phyloP scores from a whole-genome alignment of 2,329 filamentous ascomycete genomes.

The Stemphylium vesicarium region DNA sequence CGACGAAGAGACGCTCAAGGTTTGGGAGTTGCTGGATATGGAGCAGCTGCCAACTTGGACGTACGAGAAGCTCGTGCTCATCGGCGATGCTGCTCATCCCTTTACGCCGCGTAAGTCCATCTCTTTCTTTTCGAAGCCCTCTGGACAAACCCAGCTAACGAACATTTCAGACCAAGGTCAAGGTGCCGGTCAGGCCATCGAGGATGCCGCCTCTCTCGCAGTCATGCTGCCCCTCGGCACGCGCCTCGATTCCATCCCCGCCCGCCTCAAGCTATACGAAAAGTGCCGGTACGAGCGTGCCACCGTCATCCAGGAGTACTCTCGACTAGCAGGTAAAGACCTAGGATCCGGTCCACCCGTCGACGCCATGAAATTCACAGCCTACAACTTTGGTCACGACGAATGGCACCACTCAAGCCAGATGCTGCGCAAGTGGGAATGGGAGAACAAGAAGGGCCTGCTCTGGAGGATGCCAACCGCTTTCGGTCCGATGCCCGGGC shows the following conservation, averaged over 20 bases:
- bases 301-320: constrained; percentile 63
- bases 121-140: neutral
- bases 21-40: constrained; percentile 61
- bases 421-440: constrained; percentile 58
- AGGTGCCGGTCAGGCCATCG: constrained; percentile 69
- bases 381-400: constrained; percentile 65
- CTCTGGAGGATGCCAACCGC: constrained; percentile 53
- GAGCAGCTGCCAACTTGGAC: constrained; percentile 63
- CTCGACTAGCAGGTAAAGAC: constrained; percentile 61
- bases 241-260: constrained; percentile 55
- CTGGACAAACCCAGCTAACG: constrained; percentile 2
- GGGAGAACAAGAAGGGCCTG: constrained; percentile 49
- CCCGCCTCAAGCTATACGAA: constrained; percentile 66
- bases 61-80: constrained; percentile 60
- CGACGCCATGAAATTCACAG: constrained; percentile 49
- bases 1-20: constrained; percentile 45
- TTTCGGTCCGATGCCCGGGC: constrained; percentile 52
- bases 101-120: constrained; percentile 63
- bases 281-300: constrained; percentile 64
- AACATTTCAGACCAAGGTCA: constrained; percentile 59
- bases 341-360: constrained; percentile 44
- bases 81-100: constrained; percentile 73
- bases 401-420: constrained; percentile 63
- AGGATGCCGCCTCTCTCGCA: constrained; percentile 67
- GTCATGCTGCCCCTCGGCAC: constrained; percentile 61